phyloP scores from a whole-genome alignment of 108 stramenopile genomes.

The Halocafeteria seosinensis region DNA sequence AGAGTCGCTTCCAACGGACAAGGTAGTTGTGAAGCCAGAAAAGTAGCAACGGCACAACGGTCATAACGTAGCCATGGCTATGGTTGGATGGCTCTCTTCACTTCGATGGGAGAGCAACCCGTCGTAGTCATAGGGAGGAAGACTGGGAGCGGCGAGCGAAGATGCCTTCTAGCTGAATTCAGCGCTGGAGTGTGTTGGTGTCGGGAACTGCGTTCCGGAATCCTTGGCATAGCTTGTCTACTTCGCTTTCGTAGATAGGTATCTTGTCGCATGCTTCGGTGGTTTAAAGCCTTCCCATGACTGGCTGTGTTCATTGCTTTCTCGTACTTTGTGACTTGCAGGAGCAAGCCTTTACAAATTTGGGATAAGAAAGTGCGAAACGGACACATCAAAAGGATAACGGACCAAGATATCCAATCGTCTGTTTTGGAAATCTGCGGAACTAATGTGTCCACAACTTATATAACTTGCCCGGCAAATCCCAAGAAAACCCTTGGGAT shows the following conservation, averaged over 20 bases:
- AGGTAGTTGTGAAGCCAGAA: too few relatives aligned
- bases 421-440: conserved; percentile 74
- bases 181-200: neutral
- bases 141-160: neutral
- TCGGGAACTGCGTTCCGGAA: neutral
- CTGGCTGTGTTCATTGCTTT: conserved; percentile 38
- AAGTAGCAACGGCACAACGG: too few relatives aligned
- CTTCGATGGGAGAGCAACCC: too few relatives aligned
- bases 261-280: neutral
- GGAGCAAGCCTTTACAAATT: conserved; percentile 61
- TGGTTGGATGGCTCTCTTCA: too few relatives aligned
- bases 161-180: too few relatives aligned
- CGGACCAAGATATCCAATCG: conserved; percentile 71
- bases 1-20: too few relatives aligned
- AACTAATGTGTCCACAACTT: conserved; percentile 70
- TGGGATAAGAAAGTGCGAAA: conserved; percentile 67
- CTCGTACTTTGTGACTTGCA: conserved; percentile 65
- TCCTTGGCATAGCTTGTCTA: neutral
- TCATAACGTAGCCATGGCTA: too few relatives aligned
- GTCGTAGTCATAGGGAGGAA: neutral
- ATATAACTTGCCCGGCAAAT: conserved; percentile 67
- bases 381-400: conserved; percentile 79
- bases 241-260: neutral
- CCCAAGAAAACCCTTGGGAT: conserved; percentile 62
- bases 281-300: neutral